Conservation (phyloP, 148 eudicot genomes). For the Polygonum aviculare region DNA sequence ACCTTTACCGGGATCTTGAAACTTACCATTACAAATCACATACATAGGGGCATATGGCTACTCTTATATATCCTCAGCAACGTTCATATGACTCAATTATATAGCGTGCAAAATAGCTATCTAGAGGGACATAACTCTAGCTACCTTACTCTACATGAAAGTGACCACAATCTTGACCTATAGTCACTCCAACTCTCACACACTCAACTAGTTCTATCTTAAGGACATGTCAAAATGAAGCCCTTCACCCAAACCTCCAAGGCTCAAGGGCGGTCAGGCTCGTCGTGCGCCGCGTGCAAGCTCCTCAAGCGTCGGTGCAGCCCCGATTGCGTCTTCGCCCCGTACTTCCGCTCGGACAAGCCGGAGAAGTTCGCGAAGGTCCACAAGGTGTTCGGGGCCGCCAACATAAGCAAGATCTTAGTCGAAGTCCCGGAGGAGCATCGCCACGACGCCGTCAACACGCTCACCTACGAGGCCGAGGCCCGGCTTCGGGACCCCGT, state of each 20-base stretch:
- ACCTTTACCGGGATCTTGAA: no score
- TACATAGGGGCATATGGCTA: no score
- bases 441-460: slow-evolving; percentile 60
- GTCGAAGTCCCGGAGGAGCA: slow-evolving; percentile 54
- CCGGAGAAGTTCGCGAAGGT: slow-evolving; percentile 67
- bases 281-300: slow-evolving; percentile 92
- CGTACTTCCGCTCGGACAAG: slow-evolving; percentile 71
- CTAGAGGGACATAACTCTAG: neutral
- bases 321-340: slow-evolving; percentile 59
- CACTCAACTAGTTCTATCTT: neutral
- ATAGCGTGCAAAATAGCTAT: neutral
- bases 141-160: neutral
- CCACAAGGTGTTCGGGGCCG: slow-evolving; percentile 88
- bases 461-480: slow-evolving; percentile 76
- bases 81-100: neutral
- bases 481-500: slow-evolving; percentile 73
- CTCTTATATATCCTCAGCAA: neutral
- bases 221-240: neutral
- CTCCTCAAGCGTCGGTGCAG: slow-evolving; percentile 63
- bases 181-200: neutral
- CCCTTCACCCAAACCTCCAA: neutral
- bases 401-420: slow-evolving; percentile 73
- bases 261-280: slow-evolving; percentile 35
- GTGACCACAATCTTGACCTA: neutral
- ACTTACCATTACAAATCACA: no score